phyloP scores from a whole-genome alignment of 2,329 filamentous ascomycete genomes.

The Periglandula ipomoeae region DNA sequence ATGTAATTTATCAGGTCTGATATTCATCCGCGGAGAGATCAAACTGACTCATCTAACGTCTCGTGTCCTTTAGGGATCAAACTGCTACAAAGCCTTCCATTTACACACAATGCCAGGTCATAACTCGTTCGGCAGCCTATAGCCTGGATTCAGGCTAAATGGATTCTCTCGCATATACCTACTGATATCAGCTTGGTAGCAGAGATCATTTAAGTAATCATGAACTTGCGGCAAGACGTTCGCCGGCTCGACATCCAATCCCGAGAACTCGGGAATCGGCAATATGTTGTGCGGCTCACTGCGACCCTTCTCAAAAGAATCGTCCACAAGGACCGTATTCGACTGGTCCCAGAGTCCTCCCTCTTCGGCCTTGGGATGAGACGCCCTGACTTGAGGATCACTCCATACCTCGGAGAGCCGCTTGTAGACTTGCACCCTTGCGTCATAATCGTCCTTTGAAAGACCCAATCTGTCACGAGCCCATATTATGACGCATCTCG shows the following conservation, averaged over 20 bases:
- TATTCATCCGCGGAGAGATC: too few relatives aligned
- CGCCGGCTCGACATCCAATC: slow-evolving; percentile 28
- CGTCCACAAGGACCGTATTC: slow-evolving; percentile 87
- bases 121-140: slow-evolving; percentile 9
- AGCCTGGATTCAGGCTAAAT: slow-evolving; percentile 32
- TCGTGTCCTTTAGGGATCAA: too few relatives aligned
- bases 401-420: slow-evolving; percentile 66
- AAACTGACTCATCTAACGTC: too few relatives aligned
- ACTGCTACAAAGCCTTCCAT: background rate
- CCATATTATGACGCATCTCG: slow-evolving; percentile 62
- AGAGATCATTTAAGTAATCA: slow-evolving; percentile 49
- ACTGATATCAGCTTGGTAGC: slow-evolving; percentile 51
- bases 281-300: slow-evolving; percentile 80
- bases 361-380: slow-evolving; percentile 32
- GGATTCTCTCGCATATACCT: slow-evolving; percentile 44
- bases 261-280: slow-evolving; percentile 67
- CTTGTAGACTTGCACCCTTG: slow-evolving; percentile 84
- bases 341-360: slow-evolving; percentile 60
- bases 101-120: background rate
- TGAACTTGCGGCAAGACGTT: slow-evolving; percentile 49
- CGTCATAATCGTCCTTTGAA: slow-evolving; percentile 50
- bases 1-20: too few relatives aligned
- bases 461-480: slow-evolving; percentile 69
- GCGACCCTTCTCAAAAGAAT: slow-evolving; percentile 69
- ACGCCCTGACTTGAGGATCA: slow-evolving; percentile 30